phyloP scores from a whole-genome alignment of 306 rosid genomes.

The Amphicarpaea edgeworthii region DNA sequence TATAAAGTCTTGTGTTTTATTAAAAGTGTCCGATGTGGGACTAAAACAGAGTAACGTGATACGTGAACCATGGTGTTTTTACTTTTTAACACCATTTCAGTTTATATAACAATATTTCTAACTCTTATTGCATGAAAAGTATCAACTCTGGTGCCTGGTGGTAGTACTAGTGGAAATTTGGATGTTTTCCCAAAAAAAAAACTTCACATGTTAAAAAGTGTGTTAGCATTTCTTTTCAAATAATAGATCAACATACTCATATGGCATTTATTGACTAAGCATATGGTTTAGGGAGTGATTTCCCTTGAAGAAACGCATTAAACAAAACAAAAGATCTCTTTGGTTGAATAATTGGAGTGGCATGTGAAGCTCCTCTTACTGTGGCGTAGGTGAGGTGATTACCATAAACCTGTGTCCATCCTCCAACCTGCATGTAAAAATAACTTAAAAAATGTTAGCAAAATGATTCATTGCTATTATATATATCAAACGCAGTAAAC shows the following conservation, averaged over 20 bases:
- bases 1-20: neutral
- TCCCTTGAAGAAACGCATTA: constrained; percentile 43
- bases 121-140: neutral
- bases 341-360: constrained; percentile 39
- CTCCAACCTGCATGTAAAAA: constrained; percentile 45
- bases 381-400: constrained; percentile 41
- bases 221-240: too few species aligned
- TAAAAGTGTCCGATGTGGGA: neutral
- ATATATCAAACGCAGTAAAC: neutral
- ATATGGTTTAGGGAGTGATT: constrained; percentile 44
- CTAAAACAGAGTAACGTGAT: neutral
- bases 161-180: too few species aligned
- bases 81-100: neutral
- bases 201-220: too few species aligned
- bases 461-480: neutral
- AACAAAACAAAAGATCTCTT: constrained; percentile 44
- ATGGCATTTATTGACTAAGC: neutral
- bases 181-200: too few species aligned
- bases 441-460: neutral
- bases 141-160: constrained; percentile 32
- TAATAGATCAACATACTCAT: neutral
- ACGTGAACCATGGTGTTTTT: neutral
- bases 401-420: constrained; percentile 52
- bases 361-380: constrained; percentile 48
- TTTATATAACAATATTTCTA: too few species aligned